These are phyloP conservation scores for Wallacemonas collosoma DNA, from an alignment of 208 protist genomes.

Conservation along the genomic window DNA sequence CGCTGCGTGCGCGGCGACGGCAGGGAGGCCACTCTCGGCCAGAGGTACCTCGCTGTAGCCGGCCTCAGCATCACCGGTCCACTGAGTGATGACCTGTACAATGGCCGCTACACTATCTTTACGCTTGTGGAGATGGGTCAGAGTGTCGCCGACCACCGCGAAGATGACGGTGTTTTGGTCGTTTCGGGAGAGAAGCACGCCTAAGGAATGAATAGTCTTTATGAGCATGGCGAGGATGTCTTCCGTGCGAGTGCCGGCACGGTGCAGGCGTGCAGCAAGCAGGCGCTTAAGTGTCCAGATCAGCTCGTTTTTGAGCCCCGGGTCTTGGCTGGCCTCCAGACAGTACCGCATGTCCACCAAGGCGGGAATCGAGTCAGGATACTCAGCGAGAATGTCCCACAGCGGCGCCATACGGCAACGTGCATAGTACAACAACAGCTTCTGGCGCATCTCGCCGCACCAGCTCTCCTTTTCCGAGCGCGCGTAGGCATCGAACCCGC, in stretches of 20 bases:
- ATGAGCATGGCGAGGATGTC: slow-evolving; percentile 84
- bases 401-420: slow-evolving; percentile 65
- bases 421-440: slow-evolving; percentile 56
- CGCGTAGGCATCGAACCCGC: slow-evolving; percentile 14
- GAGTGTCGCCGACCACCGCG: slow-evolving; percentile 71
- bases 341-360: slow-evolving; percentile 82
- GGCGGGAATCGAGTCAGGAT: slow-evolving; percentile 76
- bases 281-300: slow-evolving; percentile 56
- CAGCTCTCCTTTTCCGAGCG: slow-evolving; percentile 59
- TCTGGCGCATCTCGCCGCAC: slow-evolving; percentile 65
- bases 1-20: background rate
- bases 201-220: slow-evolving; percentile 79
- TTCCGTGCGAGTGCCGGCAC: slow-evolving; percentile 83
- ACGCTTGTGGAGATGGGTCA: slow-evolving; percentile 76
- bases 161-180: slow-evolving; percentile 79
- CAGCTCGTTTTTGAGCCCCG: slow-evolving; percentile 60
- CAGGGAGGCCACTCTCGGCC: slow-evolving; percentile 5
- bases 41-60: background rate
- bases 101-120: slow-evolving; percentile 80
- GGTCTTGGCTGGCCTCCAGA: slow-evolving; percentile 50
- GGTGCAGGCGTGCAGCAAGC: slow-evolving; percentile 75
- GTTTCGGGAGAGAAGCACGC: slow-evolving; percentile 71
- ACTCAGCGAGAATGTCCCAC: slow-evolving; percentile 89
- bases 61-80: slow-evolving; percentile 38
- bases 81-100: slow-evolving; percentile 79